Evolutionary conservation across 2,329 filamentous ascomycete genomes (phyloP), one percentile per base, ranked within the genome.

Genomic region (Pleomassaria siparia): DNA sequence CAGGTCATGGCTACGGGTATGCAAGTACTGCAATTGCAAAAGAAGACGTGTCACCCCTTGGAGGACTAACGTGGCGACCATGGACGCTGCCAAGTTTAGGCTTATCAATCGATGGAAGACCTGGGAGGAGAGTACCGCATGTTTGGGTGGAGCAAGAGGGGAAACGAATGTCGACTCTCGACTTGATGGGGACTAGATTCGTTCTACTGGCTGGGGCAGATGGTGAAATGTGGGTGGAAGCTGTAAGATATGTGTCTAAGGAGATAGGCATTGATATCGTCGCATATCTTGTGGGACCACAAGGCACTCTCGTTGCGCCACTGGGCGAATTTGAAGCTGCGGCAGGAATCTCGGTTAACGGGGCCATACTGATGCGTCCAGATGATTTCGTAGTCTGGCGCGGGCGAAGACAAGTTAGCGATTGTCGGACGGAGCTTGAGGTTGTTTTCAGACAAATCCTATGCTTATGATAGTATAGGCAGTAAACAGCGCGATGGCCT

Each of bases 321-420:
- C 49, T 53, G 3, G 26, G 53, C 6, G 28, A 21, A 16, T 64
- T 46, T 21, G 59, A 65, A 44, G 46, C 48, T 15, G 48, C 51
- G 3, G 58, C 67, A 13, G 60, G 66, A 1, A 59, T 71, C 21
- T 62, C 62, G 3, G 26, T 46, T 3, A 50, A 22, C 16, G 69
- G 70, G 2, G 65, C 64, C 3, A 49, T 62, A 15, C 55, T 72
- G 8, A 49, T 72, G 24, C 54, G 70, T 12, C 70, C 70, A 0
- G 70, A 73, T 56, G 66, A 63, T 0, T 65, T 67, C 53, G 57
- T 72, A 36, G 62, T 62, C 1, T 73, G 69, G 42, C 28, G 42
- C 16, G 30, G n/a, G 20, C 36, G 42, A 16, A 44, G 30, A 26
- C 28, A 12, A 21, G 29, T 21, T 25, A 13, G 12, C 13, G 30